These are phyloP conservation scores for Podospora pseudoanserina DNA, from an alignment of 495 filamentous ascomycete species.

Conservation along the genomic window DNA sequence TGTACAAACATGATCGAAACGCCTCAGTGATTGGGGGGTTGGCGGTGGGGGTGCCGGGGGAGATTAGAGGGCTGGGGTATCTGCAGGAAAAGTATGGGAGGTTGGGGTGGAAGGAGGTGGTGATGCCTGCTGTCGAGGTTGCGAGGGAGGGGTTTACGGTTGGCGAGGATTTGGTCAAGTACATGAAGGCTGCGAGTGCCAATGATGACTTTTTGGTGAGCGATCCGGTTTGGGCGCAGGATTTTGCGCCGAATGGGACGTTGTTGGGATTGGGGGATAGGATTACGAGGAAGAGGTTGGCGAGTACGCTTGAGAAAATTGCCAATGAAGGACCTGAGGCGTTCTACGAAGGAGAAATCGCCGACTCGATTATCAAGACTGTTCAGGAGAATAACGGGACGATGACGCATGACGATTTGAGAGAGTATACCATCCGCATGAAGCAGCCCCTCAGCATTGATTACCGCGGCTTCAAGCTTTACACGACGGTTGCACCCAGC, in stretches of 20 bases:
- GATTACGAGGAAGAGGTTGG: conserved; percentile 75
- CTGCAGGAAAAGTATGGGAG: conserved; percentile 63
- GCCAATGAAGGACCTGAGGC: conserved; percentile 63
- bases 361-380: conserved; percentile 67
- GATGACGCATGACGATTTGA: conserved; percentile 77
- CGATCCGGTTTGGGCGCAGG: conserved; percentile 74
- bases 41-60: conserved; percentile 69
- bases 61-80: conserved; percentile 72
- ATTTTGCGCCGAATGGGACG: conserved; percentile 73
- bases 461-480: conserved; percentile 68
- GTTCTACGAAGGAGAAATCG: conserved; percentile 68
- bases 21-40: conserved; percentile 43
- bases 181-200: conserved; percentile 51
- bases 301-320: conserved; percentile 69
- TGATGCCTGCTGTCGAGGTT: conserved; percentile 68
- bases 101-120: conserved; percentile 44
- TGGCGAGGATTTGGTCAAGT: conserved; percentile 60
- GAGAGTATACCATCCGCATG: conserved; percentile 61
- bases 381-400: conserved; percentile 66
- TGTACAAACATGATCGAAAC: conserved; percentile 56
- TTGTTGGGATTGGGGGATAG: conserved; percentile 62
- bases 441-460: conserved; percentile 60
- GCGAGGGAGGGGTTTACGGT: conserved; percentile 68
- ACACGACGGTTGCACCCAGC: conserved; percentile 65
- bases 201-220: conserved; percentile 60